These are phyloP conservation scores for Gamarada debralockiae DNA, from an alignment of 495 filamentous ascomycete species.

Conservation along the genomic window DNA sequence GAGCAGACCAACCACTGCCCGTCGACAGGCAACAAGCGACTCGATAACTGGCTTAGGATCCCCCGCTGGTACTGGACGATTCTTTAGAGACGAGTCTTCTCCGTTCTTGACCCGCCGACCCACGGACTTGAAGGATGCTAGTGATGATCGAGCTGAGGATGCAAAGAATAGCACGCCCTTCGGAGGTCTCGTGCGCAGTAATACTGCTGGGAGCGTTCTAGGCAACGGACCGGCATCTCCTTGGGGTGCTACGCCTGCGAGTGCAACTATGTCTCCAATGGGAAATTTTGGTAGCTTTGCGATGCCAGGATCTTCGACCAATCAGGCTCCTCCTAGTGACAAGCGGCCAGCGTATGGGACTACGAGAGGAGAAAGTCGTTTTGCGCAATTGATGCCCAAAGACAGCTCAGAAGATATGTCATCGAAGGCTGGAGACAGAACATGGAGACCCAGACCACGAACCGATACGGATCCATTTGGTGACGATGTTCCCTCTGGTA, in stretches of 20 bases:
- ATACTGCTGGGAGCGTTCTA: conserved; percentile 46
- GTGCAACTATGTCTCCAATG: conserved; percentile 60
- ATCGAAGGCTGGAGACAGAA: conserved; percentile 30
- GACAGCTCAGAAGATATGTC: conserved; percentile 63
- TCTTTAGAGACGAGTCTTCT: conserved; percentile 42
- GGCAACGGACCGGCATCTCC: conserved; percentile 50
- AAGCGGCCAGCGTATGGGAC: conserved; percentile 68
- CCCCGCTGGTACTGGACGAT: conserved; percentile 44
- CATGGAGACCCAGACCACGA: conserved; percentile 51
- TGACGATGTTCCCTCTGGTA: conserved; percentile 59
- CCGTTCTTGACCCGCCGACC: conserved; percentile 71
- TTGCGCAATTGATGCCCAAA: conserved; percentile 79
- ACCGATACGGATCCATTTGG: conserved; percentile 83
- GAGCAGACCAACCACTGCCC: conserved; percentile 64
- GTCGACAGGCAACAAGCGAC: conserved; percentile 87
- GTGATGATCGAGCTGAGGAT: conserved; percentile 45
- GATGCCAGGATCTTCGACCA: conserved; percentile 31
- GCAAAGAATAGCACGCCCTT: conserved; percentile 50
- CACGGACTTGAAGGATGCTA: conserved; percentile 60
- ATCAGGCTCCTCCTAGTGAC: conserved; percentile 53
- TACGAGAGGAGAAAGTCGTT: conserved; percentile 70
- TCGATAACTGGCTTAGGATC: conserved; percentile 57
- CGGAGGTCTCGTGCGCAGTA: conserved; percentile 63
- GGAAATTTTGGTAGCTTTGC: conserved; percentile 88
- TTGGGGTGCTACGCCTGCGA: conserved; percentile 60